Base-by-base conservation (phyloP, 805 yeast genomes). In the Monosporozyma solicola region DNA sequence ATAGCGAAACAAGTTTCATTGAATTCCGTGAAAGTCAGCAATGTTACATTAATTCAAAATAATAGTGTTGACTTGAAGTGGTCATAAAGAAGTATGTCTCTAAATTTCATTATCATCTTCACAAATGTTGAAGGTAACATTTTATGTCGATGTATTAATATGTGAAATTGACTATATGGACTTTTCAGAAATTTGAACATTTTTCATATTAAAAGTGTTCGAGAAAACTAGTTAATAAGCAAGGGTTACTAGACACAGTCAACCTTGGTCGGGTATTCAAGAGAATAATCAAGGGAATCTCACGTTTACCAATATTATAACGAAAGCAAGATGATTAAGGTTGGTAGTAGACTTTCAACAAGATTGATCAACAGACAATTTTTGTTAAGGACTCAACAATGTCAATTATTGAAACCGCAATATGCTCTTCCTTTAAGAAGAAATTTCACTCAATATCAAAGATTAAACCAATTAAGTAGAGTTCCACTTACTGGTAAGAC, bases 401-500 rank as follows among this genome's bases (percentile, higher is more conserved):
- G 15, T 24, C 46, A 43, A 6, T 43, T 24, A 3, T 22, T 15
- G 25, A 43, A 43, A 24, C 15, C 16, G 10, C 39, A 22, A 43
- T 24, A 10, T 24, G 9, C 31, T 24, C 16, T 22, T 22, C 46
- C 46, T 29, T 37, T 33, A 11, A 16, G 50, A 31, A 47, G 37
- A 24, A 35, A n/a, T 31, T 48, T 48, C 27, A 37, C 25, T 41
- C 31, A 29, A 25, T 6, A 15, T 7, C 10, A 5, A 9, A 6
- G 24, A 11, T 10, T 33, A 10, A 39, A 33, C 62, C 95, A 95
- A 13, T 72, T 89, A 54, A 85, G 92, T 57, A 74, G 95, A 65
- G 83, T 87, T 35, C 90, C 94, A 11, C 76, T 89, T 55, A 95
- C 95, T 8, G 47, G 29, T 2, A 46, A 22, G 6, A 10, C 29